Percentiles rank a stretch among this genome's conserved stretches.
These are phyloP conservation scores for Stentor coeruleus DNA, from an alignment of 73 alveolate species.

Conservation along the genomic window DNA sequence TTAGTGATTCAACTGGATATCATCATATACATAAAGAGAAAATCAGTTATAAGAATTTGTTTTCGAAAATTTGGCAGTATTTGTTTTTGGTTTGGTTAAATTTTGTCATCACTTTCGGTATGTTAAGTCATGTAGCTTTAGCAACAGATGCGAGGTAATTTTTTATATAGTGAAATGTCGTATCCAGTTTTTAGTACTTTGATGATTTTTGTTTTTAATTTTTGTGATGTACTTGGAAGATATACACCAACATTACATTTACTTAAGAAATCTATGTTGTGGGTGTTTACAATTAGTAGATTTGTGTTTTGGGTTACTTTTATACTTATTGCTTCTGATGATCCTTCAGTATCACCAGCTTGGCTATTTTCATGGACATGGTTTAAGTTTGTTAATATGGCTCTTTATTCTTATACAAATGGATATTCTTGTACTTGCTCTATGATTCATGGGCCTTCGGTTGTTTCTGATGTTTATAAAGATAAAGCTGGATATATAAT, in stretches of 20 bases:
- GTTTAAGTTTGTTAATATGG: conserved; percentile 62
- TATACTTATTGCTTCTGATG: conserved; percentile 14
- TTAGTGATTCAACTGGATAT: neutral
- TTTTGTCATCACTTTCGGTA: neutral
- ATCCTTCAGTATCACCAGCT: conserved; percentile 29
- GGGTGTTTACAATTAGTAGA: neutral
- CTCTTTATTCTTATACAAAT: conserved; percentile 49
- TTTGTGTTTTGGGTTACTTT: conserved; percentile 14
- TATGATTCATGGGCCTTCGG: conserved; percentile 58
- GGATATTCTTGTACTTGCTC: conserved; percentile 50
- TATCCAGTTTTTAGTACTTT: conserved; percentile 9
- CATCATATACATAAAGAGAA: neutral
- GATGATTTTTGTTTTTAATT: neutral
- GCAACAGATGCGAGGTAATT: conserved; percentile 23
- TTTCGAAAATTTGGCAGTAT: conserved; percentile 17
- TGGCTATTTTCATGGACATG: conserved; percentile 53
- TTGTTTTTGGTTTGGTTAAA: neutral
- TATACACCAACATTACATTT: neutral
- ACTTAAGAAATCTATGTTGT: neutral
- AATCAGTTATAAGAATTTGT: neutral
- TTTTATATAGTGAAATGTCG: conserved; percentile 23
- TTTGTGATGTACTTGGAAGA: conserved; percentile 13
- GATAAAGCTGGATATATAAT: conserved; percentile 54
- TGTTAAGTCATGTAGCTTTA: neutral
- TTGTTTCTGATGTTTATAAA: conserved; percentile 42